A percentile compares a stretch with the other conserved stretches of the same genome.
phyloP scores from a whole-genome alignment of 2,329 filamentous ascomycete genomes.

The Hypoxylon sp. region DNA sequence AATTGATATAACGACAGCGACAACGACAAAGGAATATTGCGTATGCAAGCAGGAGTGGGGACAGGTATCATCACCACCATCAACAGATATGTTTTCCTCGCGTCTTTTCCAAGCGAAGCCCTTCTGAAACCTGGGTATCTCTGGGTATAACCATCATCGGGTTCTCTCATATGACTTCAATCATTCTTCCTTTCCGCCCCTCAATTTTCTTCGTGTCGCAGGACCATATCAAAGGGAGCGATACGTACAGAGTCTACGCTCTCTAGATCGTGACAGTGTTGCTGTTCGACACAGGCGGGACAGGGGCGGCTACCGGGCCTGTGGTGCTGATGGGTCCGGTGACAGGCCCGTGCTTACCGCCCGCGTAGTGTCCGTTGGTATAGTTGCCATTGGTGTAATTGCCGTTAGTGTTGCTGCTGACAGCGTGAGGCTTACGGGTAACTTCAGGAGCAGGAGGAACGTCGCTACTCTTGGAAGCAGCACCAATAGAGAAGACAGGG shows the following conservation, averaged over 20 bases:
- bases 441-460: constrained; percentile 74
- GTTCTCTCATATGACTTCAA: constrained; percentile 17
- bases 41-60: constrained; percentile 23
- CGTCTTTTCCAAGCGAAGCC: constrained; percentile 33
- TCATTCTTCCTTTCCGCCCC: background rate
- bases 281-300: constrained; percentile 8
- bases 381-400: constrained; percentile 33
- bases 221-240: background rate
- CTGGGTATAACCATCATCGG: constrained; percentile 35
- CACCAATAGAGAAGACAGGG: constrained; percentile 90
- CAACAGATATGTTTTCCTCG: constrained; percentile 1
- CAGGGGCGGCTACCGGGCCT: background rate
- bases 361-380: constrained; percentile 31
- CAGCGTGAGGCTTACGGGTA: constrained; percentile 61
- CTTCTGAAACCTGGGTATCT: constrained; percentile 40
- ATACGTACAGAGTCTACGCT: constrained; percentile 7
- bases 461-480: constrained; percentile 78
- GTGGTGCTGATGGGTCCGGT: constrained; percentile 27
- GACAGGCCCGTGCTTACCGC: constrained; percentile 10
- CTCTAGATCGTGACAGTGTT: constrained; percentile 41
- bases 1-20: constrained; percentile 14
- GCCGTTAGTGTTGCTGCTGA: constrained; percentile 34
- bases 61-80: constrained; percentile 34
- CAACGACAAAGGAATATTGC: constrained; percentile 24
- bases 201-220: constrained; percentile 1